Percentiles rank a stretch among this genome's conserved stretches.
These are phyloP conservation scores for Gelatoporia subvermispora DNA, from an alignment of 768 basidiomycete genomes.

Conservation along the genomic window DNA sequence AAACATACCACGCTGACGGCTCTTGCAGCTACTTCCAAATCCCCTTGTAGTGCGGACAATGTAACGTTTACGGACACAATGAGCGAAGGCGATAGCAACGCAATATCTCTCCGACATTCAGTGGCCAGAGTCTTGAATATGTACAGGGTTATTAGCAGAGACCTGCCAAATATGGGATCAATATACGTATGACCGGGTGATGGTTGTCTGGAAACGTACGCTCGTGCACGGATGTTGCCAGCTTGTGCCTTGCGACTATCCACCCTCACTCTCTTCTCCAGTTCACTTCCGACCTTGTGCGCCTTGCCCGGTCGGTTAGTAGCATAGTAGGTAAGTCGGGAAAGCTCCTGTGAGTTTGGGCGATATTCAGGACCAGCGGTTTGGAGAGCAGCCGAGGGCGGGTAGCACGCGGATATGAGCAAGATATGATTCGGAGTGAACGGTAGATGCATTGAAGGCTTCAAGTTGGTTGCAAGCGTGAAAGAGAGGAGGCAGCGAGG, in stretches of 20 bases:
- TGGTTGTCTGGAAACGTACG: conserved; percentile 45
- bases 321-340: conserved; percentile 81
- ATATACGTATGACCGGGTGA: not conserved
- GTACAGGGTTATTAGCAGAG: conserved; percentile 76
- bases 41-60: conserved; percentile 48
- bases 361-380: conserved; percentile 73
- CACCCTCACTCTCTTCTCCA: conserved; percentile 65
- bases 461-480: too few species aligned
- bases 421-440: conserved; percentile 83
- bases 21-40: conserved; percentile 72
- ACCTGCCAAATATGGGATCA: conserved; percentile 33
- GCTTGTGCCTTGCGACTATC: conserved; percentile 67
- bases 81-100: conserved; percentile 66
- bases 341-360: conserved; percentile 82
- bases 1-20: conserved; percentile 74
- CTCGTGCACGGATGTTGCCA: conserved; percentile 74
- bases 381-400: conserved; percentile 66
- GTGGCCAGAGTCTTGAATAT: conserved; percentile 78
- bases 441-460: conserved; percentile 53
- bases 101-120: conserved; percentile 83
- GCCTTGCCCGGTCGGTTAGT: conserved; percentile 80
- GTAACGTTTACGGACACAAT: conserved; percentile 60
- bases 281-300: conserved; percentile 66
- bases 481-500: too few species aligned
- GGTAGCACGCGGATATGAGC: conserved; percentile 84